Conservation (phyloP, 768 basidiomycete species). For the Kwoniella europaea region DNA sequence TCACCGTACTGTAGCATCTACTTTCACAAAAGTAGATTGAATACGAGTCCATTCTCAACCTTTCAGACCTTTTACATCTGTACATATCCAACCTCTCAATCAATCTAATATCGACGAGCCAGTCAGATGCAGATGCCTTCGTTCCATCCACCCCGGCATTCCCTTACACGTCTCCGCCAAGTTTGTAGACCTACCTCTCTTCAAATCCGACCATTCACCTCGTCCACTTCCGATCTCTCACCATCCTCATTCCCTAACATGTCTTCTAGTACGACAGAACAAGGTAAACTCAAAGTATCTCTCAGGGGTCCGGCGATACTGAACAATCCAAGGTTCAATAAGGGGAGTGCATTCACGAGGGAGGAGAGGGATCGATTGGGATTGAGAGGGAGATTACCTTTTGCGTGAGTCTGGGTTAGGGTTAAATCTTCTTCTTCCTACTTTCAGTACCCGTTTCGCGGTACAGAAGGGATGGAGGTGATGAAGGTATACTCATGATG, state of each 20-base stretch:
- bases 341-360: conserved; percentile 74
- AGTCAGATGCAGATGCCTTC: too few species aligned
- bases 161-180: too few species aligned
- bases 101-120: too few species aligned
- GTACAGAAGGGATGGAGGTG: background rate
- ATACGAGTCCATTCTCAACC: background rate
- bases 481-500: background rate
- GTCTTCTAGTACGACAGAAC: background rate
- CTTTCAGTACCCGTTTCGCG: too few species aligned
- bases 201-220: background rate
- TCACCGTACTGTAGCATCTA: background rate
- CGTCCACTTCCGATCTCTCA: background rate
- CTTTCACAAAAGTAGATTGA: background rate
- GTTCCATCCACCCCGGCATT: too few species aligned
- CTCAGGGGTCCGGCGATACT: conserved; percentile 70
- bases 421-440: background rate
- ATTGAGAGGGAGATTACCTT: conserved; percentile 59
- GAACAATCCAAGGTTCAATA: conserved; percentile 66
- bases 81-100: too few species aligned
- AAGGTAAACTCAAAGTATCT: conserved; percentile 32
- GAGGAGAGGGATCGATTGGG: conserved; percentile 74
- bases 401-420: conserved; percentile 32
- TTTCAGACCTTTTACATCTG: background rate
- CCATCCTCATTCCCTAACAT: conserved; percentile 4
- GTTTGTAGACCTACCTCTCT: too few species aligned